Evolutionary conservation across 1,139 yeast species (phyloP), one percentile per base, ranked within the genome.

Genomic region (Kluyveromyces sp.): DNA sequence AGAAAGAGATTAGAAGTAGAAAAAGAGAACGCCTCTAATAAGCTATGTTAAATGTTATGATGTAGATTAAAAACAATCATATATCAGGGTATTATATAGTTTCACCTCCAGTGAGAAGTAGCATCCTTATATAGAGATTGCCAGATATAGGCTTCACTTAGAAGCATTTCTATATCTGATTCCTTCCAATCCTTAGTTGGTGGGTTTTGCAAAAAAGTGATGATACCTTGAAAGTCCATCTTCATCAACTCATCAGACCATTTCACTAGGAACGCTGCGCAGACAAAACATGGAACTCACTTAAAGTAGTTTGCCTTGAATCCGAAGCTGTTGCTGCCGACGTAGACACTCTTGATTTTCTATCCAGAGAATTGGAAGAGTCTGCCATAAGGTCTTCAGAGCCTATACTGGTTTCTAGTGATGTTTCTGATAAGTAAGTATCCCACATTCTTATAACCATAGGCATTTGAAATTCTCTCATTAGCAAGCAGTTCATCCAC

Each of bases 101-200:
- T 26, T 39, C 42, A 50, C 5, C 78, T 73, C 60, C 88, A 73
- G 66, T 86, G 95, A 1, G 95, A 96, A 21, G 83, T 69, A 3
- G 96, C 96, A 61, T 88, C 86, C 60, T 86, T 87, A 63, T 86
- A 92, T 43, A 94, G 72, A 49, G 94, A 82, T 66, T 90, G 97
- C 97, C 97, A 92, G 61, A 92, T 87, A 64, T 80, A 92, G 0
- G 97, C 98, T 65, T 94, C 97, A 66, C 97, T 88, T 49, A 92
- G 69, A 69, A 94, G 74, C 67, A 94, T 74, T 65, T 92, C 98
- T 39, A 94, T 81, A 58, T 92, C 97, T 61, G 84, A 83, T 53
- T 87, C 95, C 4, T 75, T 75, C 99, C 99, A 92, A 33, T 72
- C 68, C 45, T 72, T 71, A 0, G 98, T 92, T 21, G 97, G 97